A percentile compares a stretch with the other conserved stretches of the same genome.
Evolutionary conservation across 805 yeast species (phyloP).

Genomic region (Saturnispora sanitii): DNA sequence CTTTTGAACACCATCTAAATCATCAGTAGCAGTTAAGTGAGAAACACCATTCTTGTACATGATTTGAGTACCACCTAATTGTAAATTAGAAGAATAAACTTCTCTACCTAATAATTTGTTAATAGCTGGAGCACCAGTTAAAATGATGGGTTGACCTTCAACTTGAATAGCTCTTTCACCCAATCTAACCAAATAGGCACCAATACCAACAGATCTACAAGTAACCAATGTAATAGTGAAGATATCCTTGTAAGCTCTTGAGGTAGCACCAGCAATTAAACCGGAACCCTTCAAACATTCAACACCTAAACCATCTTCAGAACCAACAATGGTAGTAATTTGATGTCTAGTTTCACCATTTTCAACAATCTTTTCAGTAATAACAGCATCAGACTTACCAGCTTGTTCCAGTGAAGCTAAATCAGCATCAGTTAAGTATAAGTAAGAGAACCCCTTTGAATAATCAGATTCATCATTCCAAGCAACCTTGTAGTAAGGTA

Average conservation of each 20-base stretch:
- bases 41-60: constrained; percentile 99
- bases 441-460: constrained; percentile 80
- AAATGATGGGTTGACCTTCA: constrained; percentile 96
- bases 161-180: constrained; percentile 99
- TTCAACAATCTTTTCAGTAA: constrained; percentile 73
- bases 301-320: constrained; percentile 95
- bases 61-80: constrained; percentile 97
- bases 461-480: constrained; percentile 78
- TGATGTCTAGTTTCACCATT: constrained; percentile 74
- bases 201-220: constrained; percentile 99
- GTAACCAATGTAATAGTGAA: constrained; percentile 97
- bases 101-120: constrained; percentile 95
- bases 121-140: constrained; percentile 99
- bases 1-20: constrained; percentile 90
- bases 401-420: constrained; percentile 43
- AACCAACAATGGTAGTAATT: constrained; percentile 81
- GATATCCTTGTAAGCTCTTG: constrained; percentile 94
- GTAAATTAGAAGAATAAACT: constrained; percentile 93
- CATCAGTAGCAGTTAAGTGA: constrained; percentile 94
- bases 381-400: constrained; percentile 52
- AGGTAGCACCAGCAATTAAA: constrained; percentile 97
- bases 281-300: constrained; percentile 98
- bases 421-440: constrained; percentile 70
- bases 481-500: constrained; percentile 81
- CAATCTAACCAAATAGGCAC: constrained; percentile 94